A percentile compares a stretch with the other conserved stretches of the same genome.
These are phyloP conservation scores for Hirsutella thompsonii DNA, from an alignment of 2,329 filamentous ascomycete species.

Conservation along the genomic window DNA sequence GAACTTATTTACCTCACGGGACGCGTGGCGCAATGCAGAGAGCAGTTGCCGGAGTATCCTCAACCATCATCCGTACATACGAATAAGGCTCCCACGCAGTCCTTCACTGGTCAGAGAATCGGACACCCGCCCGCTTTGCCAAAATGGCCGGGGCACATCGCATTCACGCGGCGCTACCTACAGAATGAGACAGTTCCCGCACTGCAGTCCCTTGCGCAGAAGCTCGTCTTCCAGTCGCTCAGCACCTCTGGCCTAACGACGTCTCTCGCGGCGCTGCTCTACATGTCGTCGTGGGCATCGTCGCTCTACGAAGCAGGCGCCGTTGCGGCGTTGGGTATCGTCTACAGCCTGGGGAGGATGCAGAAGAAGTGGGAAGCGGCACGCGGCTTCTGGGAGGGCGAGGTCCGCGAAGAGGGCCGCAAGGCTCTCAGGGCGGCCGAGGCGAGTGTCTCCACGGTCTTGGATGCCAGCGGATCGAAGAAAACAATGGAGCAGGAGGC, in stretches of 20 bases:
- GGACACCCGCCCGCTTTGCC: conserved; percentile 12
- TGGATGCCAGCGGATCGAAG: conserved; percentile 20
- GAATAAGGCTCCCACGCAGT: conserved; percentile 6
- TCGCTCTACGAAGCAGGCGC: conserved; percentile 48
- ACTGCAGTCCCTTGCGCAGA: conserved; percentile 60
- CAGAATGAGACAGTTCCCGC: conserved; percentile 54
- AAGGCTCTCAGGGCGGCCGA: conserved; percentile 47
- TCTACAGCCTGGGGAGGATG: conserved; percentile 45
- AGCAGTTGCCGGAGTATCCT: conserved; percentile 16
- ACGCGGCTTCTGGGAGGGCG: conserved; percentile 48
- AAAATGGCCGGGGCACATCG: conserved; percentile 65
- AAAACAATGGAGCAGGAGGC: conserved; percentile 12
- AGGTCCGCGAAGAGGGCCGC: conserved; percentile 53
- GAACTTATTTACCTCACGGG: conserved; percentile 75
- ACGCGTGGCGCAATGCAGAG: conserved; percentile 44
- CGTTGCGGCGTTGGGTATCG: conserved; percentile 46
- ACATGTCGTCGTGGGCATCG: conserved; percentile 39
- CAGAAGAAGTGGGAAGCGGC: conserved; percentile 52
- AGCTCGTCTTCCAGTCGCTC: conserved; percentile 61
- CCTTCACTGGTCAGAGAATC: conserved; percentile 11
- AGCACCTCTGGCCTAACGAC: conserved; percentile 55
- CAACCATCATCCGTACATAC: conserved; percentile 18
- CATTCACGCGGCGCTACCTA: conserved; percentile 54
- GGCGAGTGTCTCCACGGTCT: conserved; percentile 32
- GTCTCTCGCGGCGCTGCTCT: conserved; percentile 41